Base-by-base conservation (phyloP, 164 flowering plant genomes). In the Cinnamomum micranthum region DNA sequence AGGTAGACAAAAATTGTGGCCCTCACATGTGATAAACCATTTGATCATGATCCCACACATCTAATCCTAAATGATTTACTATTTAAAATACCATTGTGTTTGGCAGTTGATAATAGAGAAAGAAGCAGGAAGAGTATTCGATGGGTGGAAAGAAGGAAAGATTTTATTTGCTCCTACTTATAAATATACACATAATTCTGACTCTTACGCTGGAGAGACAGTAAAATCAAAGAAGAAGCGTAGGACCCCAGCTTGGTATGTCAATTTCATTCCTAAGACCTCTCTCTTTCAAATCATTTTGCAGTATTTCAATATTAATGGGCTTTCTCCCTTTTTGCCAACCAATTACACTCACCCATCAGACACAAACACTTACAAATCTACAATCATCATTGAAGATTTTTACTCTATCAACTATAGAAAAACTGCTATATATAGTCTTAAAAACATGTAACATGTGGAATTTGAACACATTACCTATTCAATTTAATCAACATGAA, bases 141-240 rank as follows among this genome's bases (percentile, higher is more conserved):
- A 33, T 65, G 97, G 94, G 31, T 93, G 92, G 87, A 85, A 81
- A 0, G 98, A 93, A 64, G 98, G 99, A 50, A 74, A 71, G 35
- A 91, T 95, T 27, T 60, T 82, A 35, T 95, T 93, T 76, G 96
- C 99, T 28, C 99, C 99, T 1, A 93, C 98, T 12, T 95, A 92
- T 83, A 93, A 95, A 71, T 95, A 95, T 76, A 79, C 97, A 0
- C 90, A 85, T 7, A 91, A 95, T 77, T 93, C 99, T 13, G 99
- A 95, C 69, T 83, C 89, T 12, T 95, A 93, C 66, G 92, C 95
- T 4, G 98, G 98, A 74, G 99, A 93, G 74, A 93, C 89, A 0
- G 78, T 60, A 28, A 93, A 95, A 77, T 91, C 98, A 58, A 95
- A 92, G 88, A 95, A 86, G 80, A 95, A 93, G 76, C 89, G 98